Evolutionary conservation across 2,329 filamentous ascomycete species (phyloP).

Genomic region (Colletotrichum graminicola): DNA sequence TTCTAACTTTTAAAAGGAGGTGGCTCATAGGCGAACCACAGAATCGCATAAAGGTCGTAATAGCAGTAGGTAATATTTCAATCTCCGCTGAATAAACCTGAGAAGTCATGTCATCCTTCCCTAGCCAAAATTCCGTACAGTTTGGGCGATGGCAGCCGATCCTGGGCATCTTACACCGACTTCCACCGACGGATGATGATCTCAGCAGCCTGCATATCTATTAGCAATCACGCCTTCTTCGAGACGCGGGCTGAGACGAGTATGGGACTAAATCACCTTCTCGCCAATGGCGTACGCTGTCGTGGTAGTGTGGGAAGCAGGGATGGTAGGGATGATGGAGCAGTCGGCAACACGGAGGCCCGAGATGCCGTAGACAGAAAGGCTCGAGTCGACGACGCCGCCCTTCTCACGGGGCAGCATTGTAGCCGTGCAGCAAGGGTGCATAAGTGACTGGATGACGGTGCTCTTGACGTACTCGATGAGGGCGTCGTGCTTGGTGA

Average conservation of each 20-base stretch:
- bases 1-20: background rate
- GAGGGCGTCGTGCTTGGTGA: conserved; percentile 42
- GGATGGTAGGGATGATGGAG: conserved; percentile 46
- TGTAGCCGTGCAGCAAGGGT: conserved; percentile 57
- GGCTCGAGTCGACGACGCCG: conserved; percentile 45
- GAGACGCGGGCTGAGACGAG: too few relatives aligned
- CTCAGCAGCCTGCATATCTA: background rate
- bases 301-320: conserved; percentile 1
- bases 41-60: too few relatives aligned
- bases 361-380: conserved; percentile 47
- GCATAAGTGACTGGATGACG: conserved; percentile 54
- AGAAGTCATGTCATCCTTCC: background rate
- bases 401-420: conserved; percentile 57
- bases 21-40: background rate
- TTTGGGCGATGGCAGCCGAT: background rate
- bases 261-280: conserved; percentile 47
- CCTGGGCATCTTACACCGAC: background rate
- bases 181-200: conserved; percentile 6
- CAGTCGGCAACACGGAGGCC: conserved; percentile 47
- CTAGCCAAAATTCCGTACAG: background rate
- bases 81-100: background rate
- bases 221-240: background rate
- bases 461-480: conserved; percentile 45
- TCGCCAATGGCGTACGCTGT: conserved; percentile 66
- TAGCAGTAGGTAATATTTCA: too few relatives aligned